Conservation (phyloP, 2,329 filamentous ascomycete species). For the Exophiala xenobiotica region DNA sequence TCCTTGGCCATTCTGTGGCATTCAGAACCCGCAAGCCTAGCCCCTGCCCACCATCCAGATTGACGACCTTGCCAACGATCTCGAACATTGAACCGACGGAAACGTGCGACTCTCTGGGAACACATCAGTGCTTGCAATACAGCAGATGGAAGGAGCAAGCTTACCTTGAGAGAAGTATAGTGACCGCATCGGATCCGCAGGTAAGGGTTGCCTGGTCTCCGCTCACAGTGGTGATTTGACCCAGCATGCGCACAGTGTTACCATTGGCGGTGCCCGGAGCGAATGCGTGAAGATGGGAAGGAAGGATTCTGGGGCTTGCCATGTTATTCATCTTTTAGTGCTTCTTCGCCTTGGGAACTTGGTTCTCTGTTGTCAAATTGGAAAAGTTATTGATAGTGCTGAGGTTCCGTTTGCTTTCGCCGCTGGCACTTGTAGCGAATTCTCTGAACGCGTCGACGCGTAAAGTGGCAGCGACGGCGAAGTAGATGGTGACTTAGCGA, state of each 20-base stretch:
- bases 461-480: neutral
- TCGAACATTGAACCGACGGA: slow-evolving; percentile 48
- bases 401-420: neutral
- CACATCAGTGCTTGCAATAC: slow-evolving; percentile 1
- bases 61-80: slow-evolving; percentile 47
- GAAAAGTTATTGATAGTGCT: neutral
- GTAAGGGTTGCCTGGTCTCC: slow-evolving; percentile 80
- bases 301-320: slow-evolving; percentile 78
- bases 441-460: slow-evolving; percentile 8
- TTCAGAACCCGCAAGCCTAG: slow-evolving; percentile 44
- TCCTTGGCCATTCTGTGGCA: slow-evolving; percentile 41
- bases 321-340: slow-evolving; percentile 50
- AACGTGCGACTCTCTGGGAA: slow-evolving; percentile 39
- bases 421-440: no score
- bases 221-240: slow-evolving; percentile 77
- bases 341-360: no score
- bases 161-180: slow-evolving; percentile 66
- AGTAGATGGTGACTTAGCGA: neutral
- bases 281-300: slow-evolving; percentile 75
- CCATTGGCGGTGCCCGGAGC: slow-evolving; percentile 52
- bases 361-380: no score
- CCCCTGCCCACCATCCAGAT: slow-evolving; percentile 43
- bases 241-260: slow-evolving; percentile 79
- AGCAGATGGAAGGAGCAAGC: neutral
- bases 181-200: slow-evolving; percentile 68